phyloP scores from a whole-genome alignment of 208 protist genomes.

The Wallacemonas sp. region DNA sequence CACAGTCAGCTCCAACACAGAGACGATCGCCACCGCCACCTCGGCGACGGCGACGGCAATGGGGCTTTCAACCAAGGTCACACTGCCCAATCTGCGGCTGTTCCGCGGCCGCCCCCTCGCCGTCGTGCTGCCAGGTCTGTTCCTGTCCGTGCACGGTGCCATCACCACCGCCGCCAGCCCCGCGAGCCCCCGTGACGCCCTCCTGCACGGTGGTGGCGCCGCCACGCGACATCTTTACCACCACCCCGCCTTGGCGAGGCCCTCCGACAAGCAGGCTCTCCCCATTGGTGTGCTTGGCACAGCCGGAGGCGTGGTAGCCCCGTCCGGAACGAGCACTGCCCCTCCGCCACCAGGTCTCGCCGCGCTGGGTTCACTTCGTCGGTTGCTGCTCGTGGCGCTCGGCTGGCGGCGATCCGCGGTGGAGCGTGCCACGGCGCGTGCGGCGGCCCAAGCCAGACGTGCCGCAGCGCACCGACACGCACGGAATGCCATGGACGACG shows the following conservation, averaged over 20 bases:
- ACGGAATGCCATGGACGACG: too few relatives aligned
- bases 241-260: background rate
- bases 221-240: background rate
- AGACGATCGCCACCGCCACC: background rate
- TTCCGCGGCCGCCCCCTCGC: slow-evolving; percentile 9
- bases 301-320: background rate
- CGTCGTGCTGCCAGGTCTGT: background rate
- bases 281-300: background rate
- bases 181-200: background rate
- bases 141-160: background rate
- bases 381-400: slow-evolving; percentile 3
- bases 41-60: background rate
- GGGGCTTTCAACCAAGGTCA: background rate
- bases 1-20: background rate
- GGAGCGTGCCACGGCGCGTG: background rate
- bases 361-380: background rate
- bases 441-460: background rate
- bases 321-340: background rate
- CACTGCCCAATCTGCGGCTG: slow-evolving; percentile 7
- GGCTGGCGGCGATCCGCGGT: slow-evolving; percentile 9
- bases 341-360: background rate
- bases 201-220: background rate
- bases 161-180: background rate
- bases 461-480: too few relatives aligned
- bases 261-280: too few relatives aligned